Percentiles rank a stretch among this genome's conserved stretches.
phyloP scores from a whole-genome alignment of 306 rosid species.

The Cyamopsis tetragonoloba region DNA sequence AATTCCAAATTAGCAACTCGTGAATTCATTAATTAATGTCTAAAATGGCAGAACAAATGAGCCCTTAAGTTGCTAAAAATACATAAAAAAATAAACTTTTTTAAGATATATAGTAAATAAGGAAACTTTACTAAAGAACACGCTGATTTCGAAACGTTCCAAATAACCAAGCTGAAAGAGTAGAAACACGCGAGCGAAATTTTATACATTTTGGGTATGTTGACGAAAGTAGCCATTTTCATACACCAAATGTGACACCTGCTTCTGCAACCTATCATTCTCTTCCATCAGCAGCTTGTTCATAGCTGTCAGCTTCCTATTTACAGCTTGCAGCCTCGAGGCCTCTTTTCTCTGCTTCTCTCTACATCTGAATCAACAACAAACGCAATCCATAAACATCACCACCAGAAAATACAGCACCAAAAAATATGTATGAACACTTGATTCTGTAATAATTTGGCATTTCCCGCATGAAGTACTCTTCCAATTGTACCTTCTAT shows the following conservation, averaged over 20 bases:
- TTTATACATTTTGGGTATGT: conserved; percentile 69
- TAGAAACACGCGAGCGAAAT: neutral
- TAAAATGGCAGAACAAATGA: too few species aligned
- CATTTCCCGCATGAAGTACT: neutral
- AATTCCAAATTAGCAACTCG: neutral
- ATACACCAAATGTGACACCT: conserved; percentile 89
- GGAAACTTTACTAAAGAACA: neutral
- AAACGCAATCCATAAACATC: neutral
- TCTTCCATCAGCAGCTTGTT: conserved; percentile 98
- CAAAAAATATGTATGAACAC: neutral
- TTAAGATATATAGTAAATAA: neutral
- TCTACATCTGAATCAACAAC: conserved; percentile 57
- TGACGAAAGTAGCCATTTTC: conserved; percentile 97
- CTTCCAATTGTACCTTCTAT: conserved; percentile 68
- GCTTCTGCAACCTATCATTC: conserved; percentile 98
- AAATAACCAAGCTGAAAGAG: neutral
- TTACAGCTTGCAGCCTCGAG: conserved; percentile 80
- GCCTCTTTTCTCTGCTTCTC: conserved; percentile 98
- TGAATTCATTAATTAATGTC: too few species aligned
- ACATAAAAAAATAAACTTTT: too few species aligned
- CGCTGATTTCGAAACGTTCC: neutral
- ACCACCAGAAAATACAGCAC: neutral
- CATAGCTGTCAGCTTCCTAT: conserved; percentile 94
- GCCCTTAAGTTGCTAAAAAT: neutral
- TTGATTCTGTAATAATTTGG: neutral